Base-by-base conservation (phyloP, 2,329 filamentous ascomycete genomes). In the Fusarium bulbicola region DNA sequence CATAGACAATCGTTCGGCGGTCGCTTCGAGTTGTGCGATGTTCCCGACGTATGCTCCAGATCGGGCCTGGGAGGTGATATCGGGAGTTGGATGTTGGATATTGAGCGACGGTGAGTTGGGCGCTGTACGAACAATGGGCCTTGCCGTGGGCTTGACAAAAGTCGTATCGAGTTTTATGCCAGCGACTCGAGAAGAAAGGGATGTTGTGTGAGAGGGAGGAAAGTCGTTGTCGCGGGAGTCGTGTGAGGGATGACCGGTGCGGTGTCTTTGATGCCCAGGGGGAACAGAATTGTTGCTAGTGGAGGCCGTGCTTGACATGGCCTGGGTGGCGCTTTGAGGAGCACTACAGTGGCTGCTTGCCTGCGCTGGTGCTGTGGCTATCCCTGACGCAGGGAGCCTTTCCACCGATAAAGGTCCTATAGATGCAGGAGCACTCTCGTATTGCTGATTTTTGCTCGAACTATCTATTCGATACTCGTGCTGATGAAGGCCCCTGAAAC, bases 11-110 rank as follows among this genome's bases (percentile, higher is more conserved):
- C 90, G 88, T 81, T 95, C 92, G 54, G 93, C 93, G 16, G 90
- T 92, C 73, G 92, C 91, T 81, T 95, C 93, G 70, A 95, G 88
- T 56, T 91, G 89, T 73, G 91, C 90, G 70, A 95, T 91, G 83
- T 92, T 94, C 79, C 87, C 87, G 24, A 87, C 83, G 79, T 89
- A 91, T 37, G 89, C 89, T 32, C 88, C 89, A 65, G 91, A 88
- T 63, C 90, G 86, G 57, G 86, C 86, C 56, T 71, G 62, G 39
- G 71, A 52, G 78, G 89, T 89, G 54, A 89, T 82, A 78, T 92
- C 91, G 59, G 91, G 90, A 5, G 86, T 86, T 36, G 90, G 90
- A 78, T 92, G 90, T 71, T 84, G 84, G 52, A 90, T 81, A 36
- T 82, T 81, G 20, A 85, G 81, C 56, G 82, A 82, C 59, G 82